Conservation (phyloP, 306 rosid genomes). For the Medicago arabica region DNA sequence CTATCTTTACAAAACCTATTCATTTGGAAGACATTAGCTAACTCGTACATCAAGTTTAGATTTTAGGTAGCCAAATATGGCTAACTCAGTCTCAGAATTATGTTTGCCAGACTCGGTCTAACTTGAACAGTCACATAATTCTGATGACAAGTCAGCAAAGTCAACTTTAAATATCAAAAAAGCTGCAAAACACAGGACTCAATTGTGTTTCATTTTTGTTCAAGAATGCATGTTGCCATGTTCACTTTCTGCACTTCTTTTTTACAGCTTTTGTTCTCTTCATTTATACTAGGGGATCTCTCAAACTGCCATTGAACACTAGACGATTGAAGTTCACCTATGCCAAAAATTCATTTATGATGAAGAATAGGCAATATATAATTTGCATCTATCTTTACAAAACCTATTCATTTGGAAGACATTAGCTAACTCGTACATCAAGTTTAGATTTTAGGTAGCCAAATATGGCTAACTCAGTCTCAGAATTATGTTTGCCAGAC, state of each 20-base stretch:
- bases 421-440: neutral
- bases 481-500: neutral
- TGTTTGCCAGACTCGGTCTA: neutral
- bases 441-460: neutral
- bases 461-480: neutral
- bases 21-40: slow-evolving; percentile 4
- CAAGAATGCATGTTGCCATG: neutral
- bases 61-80: neutral
- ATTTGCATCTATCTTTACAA: slow-evolving; percentile 25
- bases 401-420: slow-evolving; percentile 29
- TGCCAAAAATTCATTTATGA: slow-evolving; percentile 27
- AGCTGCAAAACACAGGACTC: neutral
- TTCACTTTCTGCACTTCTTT: neutral
- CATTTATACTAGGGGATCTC: neutral
- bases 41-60: neutral
- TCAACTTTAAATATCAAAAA: neutral
- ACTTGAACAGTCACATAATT: neutral
- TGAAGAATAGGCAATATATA: slow-evolving; percentile 31
- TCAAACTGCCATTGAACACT: neutral
- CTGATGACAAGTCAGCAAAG: neutral
- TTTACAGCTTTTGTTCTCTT: neutral
- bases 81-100: neutral
- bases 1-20: slow-evolving; percentile 32
- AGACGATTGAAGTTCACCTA: neutral
- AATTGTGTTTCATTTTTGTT: neutral